A percentile compares a stretch with the other conserved stretches of the same genome.
These are phyloP conservation scores for Eucalyptus tenuipes DNA, from an alignment of 345 rosid species.

Conservation along the genomic window DNA sequence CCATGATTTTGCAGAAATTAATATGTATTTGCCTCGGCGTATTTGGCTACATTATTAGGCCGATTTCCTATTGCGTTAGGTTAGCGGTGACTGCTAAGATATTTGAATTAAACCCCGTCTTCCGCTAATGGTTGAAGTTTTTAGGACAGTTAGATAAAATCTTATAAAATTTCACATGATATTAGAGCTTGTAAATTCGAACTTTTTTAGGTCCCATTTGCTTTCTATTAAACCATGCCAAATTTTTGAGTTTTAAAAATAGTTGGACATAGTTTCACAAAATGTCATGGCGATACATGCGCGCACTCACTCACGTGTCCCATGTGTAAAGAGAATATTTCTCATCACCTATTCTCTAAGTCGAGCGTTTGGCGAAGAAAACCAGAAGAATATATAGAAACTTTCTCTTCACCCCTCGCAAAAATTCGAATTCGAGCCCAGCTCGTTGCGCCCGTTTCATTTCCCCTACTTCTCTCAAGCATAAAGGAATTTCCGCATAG, in stretches of 20 bases:
- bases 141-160: no score
- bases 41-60: no score
- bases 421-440: background rate
- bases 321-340: background rate
- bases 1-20: no score
- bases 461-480: background rate
- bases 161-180: no score
- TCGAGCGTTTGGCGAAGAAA: background rate
- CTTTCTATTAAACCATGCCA: background rate
- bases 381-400: no score
- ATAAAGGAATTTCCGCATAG: background rate
- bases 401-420: background rate
- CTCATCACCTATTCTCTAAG: background rate
- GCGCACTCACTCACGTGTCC: background rate
- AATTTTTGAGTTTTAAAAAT: no score
- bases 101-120: no score
- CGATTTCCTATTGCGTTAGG: no score
- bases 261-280: no score
- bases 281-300: fast-evolving
- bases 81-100: no score
- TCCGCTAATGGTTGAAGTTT: no score
- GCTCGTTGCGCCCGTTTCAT: background rate
- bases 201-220: background rate
- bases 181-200: background rate
- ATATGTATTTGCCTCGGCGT: no score